Evolutionary conservation across 2,329 filamentous ascomycete genomes (phyloP).

Genomic region (Zymoseptoria brevis): DNA sequence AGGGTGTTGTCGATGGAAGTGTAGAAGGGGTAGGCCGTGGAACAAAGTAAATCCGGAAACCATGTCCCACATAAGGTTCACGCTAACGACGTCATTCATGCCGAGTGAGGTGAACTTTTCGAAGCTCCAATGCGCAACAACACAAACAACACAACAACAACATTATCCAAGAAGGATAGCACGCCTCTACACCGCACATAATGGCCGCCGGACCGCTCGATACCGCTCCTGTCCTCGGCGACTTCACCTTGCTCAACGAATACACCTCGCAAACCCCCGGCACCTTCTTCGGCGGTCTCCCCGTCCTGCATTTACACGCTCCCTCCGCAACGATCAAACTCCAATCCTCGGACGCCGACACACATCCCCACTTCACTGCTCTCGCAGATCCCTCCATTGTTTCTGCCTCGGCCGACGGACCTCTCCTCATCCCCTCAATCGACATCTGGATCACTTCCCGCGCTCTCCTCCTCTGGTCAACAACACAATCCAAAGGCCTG

Average conservation of each 20-base stretch:
- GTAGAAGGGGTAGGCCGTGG: background rate
- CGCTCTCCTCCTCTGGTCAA: slow-evolving; percentile 51
- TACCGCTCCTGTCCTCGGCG: slow-evolving; percentile 2
- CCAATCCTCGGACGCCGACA: slow-evolving; percentile 46
- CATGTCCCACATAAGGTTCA: background rate
- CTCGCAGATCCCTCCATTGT: slow-evolving; percentile 2
- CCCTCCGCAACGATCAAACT: slow-evolving; percentile 51
- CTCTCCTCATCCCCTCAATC: slow-evolving; percentile 23
- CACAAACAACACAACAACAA: background rate
- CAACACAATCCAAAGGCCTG: slow-evolving; percentile 50
- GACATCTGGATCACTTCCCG: slow-evolving; percentile 43
- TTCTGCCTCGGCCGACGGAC: slow-evolving; percentile 13
- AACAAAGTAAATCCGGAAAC: background rate
- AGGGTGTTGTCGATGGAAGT: background rate
- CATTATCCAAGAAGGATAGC: background rate
- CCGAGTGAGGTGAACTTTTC: background rate
- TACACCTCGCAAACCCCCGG: slow-evolving; percentile 65
- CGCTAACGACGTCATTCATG: background rate
- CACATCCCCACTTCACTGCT: slow-evolving; percentile 34
- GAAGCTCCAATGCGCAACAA: background rate
- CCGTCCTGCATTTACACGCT: slow-evolving; percentile 59
- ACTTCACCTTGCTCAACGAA: slow-evolving; percentile 56
- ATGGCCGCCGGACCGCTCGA: background rate
- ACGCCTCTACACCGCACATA: background rate
- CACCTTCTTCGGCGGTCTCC: slow-evolving; percentile 63